Conservation (phyloP, 1,139 yeast genomes). For the Zygosaccharomyces pseudobailii region DNA sequence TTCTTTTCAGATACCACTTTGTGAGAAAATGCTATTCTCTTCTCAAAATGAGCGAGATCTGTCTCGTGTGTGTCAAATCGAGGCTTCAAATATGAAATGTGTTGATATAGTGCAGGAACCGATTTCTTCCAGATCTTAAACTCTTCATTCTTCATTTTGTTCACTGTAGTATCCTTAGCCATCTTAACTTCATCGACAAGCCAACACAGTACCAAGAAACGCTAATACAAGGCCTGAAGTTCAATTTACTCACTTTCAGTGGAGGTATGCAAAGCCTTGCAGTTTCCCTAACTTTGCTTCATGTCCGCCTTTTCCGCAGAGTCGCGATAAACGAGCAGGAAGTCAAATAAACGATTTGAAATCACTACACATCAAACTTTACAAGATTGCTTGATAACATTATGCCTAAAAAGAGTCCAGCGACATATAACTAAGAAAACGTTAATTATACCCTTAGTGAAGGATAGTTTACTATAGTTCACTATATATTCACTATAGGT, state of each 20-base stretch:
- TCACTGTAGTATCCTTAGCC: constrained; percentile 17
- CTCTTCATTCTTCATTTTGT: constrained; percentile 52
- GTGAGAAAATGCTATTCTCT: constrained; percentile 27
- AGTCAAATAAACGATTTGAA: neutral
- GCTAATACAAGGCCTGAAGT: no score
- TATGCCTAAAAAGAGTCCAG: no score
- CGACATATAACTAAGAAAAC: no score
- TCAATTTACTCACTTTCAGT: no score
- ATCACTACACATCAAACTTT: no score
- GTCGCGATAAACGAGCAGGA: neutral
- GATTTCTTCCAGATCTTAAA: constrained; percentile 95
- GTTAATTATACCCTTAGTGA: no score
- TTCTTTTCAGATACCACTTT: constrained; percentile 27
- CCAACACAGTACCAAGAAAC: neutral
- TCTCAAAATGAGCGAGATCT: constrained; percentile 16
- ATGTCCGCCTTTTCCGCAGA: neutral
- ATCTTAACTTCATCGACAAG: constrained; percentile 2
- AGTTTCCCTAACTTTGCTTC: neutral
- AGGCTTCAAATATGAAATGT: constrained; percentile 63
- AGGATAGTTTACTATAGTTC: no score
- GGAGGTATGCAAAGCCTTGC: constrained; percentile 8
- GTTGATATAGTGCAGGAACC: constrained; percentile 71
- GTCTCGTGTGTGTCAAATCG: constrained; percentile 37
- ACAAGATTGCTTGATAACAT: no score
- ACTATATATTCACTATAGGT: no score